These are phyloP conservation scores for Pisolithus thermaeus DNA, from an alignment of 1,284 basidiomycete species.

Conservation along the genomic window DNA sequence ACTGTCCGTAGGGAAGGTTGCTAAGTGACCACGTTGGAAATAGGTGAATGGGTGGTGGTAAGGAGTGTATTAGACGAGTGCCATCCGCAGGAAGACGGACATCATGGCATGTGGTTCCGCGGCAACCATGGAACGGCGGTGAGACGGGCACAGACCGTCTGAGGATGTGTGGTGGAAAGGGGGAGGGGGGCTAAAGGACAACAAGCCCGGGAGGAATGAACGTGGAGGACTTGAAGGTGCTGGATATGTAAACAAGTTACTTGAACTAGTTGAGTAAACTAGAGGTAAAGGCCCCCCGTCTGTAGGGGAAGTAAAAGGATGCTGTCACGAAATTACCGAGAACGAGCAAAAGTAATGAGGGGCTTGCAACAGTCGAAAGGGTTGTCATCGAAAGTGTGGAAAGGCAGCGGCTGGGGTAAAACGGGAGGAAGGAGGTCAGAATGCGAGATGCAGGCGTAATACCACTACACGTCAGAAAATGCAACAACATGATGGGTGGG, in stretches of 20 bases:
- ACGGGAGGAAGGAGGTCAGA: conserved; percentile 24
- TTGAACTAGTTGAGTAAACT: conserved; percentile 11
- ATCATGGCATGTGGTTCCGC: background rate
- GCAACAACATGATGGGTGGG: conserved; percentile 22
- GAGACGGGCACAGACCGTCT: background rate
- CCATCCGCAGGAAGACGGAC: background rate
- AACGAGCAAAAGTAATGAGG: conserved; percentile 23
- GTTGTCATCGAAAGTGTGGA: conserved; percentile 15
- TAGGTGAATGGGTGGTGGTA: conserved; percentile 15
- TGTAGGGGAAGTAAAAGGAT: conserved; percentile 18
- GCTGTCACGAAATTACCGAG: conserved; percentile 22
- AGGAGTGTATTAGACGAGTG: conserved; percentile 10
- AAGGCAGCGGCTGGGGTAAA: conserved; percentile 19
- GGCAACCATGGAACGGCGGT: background rate
- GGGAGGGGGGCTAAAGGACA: conserved; percentile 7
- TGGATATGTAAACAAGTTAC: conserved; percentile 13
- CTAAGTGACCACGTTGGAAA: conserved; percentile 1
- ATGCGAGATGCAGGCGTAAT: conserved; percentile 25
- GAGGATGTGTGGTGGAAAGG: conserved; percentile 7
- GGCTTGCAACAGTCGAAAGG: conserved; percentile 19
- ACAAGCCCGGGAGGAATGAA: conserved; percentile 22
- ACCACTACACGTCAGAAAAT: conserved; percentile 25
- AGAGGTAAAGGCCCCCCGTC: conserved; percentile 15
- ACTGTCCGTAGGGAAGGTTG: conserved; percentile 3
- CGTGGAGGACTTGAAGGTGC: conserved; percentile 8